These are phyloP conservation scores for Geotrichum histeridarum DNA, from an alignment of 1,139 yeast genomes.

Conservation along the genomic window DNA sequence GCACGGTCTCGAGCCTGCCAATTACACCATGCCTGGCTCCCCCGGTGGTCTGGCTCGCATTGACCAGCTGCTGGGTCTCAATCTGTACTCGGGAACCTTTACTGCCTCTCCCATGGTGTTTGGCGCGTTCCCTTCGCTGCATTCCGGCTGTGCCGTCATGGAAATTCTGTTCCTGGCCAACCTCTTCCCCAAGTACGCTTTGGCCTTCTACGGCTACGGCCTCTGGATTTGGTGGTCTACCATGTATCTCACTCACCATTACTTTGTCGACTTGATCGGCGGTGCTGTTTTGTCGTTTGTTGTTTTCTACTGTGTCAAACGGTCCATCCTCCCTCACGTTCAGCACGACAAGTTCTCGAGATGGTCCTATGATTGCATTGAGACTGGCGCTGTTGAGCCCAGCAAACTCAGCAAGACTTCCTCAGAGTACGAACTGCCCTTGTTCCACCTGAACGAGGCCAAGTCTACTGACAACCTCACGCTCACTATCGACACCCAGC, in stretches of 20 bases:
- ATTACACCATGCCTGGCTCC: constrained; percentile 86
- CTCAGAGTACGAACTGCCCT: constrained; percentile 29
- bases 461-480: constrained; percentile 19
- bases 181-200: constrained; percentile 65
- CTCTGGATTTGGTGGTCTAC: constrained; percentile 98
- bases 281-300: constrained; percentile 75
- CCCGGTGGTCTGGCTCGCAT: constrained; percentile 96
- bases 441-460: constrained; percentile 16
- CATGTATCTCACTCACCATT: constrained; percentile 94
- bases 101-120: constrained; percentile 85
- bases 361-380: constrained; percentile 65
- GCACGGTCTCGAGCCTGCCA: constrained; percentile 85
- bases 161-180: constrained; percentile 81
- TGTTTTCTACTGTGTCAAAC: constrained; percentile 68
- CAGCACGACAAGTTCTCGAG: constrained; percentile 65
- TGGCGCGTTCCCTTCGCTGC: constrained; percentile 97
- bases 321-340: constrained; percentile 63
- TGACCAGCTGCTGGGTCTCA: constrained; percentile 72
- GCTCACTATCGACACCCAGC: constrained; percentile 4
- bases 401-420: constrained; percentile 35
- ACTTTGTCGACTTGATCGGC: constrained; percentile 84
- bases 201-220: constrained; percentile 68
- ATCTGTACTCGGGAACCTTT: constrained; percentile 82
- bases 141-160: constrained; percentile 90
- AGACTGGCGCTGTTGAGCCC: constrained; percentile 34